phyloP scores from a whole-genome alignment of 768 basidiomycete genomes.

The Hortiboletus flavorubellus region DNA sequence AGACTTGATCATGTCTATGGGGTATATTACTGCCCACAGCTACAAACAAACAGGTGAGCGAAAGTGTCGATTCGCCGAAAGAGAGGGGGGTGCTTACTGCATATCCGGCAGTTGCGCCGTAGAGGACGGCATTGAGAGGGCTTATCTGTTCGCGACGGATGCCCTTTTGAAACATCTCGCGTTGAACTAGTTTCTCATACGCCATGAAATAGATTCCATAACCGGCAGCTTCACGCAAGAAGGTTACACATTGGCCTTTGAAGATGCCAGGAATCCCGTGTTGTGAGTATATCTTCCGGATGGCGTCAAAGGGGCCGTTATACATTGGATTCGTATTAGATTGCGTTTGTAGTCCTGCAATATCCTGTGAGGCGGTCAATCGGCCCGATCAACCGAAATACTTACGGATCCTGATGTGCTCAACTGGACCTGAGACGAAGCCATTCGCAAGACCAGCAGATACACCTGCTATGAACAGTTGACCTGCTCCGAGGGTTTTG shows the following conservation, averaged over 20 bases:
- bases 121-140: slow-evolving; percentile 74
- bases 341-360: slow-evolving; percentile 85
- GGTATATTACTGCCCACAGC: slow-evolving; percentile 93
- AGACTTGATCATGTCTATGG: slow-evolving; percentile 95
- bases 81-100: slow-evolving; percentile 56
- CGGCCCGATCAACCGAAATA: not conserved
- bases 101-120: slow-evolving; percentile 91
- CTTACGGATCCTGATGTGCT: slow-evolving; percentile 84
- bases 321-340: slow-evolving; percentile 73
- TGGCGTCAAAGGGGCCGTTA: slow-evolving; percentile 82
- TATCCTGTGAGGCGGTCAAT: slow-evolving; percentile 2
- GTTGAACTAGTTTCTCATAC: slow-evolving; percentile 90
- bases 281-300: slow-evolving; percentile 72
- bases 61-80: not conserved
- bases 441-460: slow-evolving; percentile 88
- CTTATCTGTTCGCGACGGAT: slow-evolving; percentile 75
- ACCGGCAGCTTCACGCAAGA: slow-evolving; percentile 77
- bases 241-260: slow-evolving; percentile 89
- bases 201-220: slow-evolving; percentile 89
- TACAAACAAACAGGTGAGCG: slow-evolving; percentile 28
- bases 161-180: slow-evolving; percentile 72
- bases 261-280: slow-evolving; percentile 84
- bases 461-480: slow-evolving; percentile 76
- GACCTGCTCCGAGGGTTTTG: slow-evolving; percentile 51
- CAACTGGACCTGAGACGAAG: slow-evolving; percentile 92